phyloP scores from a whole-genome alignment of 169 alveolate species.

The Besnoitia besnoiti region DNA sequence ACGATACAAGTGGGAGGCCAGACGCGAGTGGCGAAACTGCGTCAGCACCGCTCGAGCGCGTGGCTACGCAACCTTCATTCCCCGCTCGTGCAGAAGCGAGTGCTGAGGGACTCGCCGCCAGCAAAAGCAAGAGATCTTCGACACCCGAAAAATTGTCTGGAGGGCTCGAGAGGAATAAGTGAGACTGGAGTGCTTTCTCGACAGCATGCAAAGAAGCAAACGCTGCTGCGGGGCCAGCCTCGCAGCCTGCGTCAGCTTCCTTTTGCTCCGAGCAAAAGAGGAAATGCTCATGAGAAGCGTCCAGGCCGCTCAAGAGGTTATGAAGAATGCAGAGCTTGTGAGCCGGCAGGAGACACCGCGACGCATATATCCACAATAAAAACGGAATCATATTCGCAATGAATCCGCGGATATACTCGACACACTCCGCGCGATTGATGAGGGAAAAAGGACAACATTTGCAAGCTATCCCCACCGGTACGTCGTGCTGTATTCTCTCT shows the following conservation, averaged over 20 bases:
- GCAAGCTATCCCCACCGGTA: not conserved
- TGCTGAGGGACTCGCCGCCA: conserved; percentile 13
- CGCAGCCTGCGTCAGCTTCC: not conserved
- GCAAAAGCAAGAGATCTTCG: not conserved
- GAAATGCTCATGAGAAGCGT: not conserved
- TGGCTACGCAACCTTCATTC: not conserved
- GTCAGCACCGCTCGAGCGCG: not conserved
- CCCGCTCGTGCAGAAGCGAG: not conserved
- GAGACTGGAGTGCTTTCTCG: not conserved
- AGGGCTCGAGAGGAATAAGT: not conserved
- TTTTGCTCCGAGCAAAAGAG: not conserved
- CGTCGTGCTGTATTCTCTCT: not conserved
- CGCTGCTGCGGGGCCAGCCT: not conserved
- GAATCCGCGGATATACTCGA: conserved; percentile 45
- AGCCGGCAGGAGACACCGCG: conserved; percentile 46
- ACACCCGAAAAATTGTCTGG: conserved; percentile 9
- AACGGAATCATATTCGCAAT: conserved; percentile 43
- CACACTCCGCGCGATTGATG: conserved; percentile 32
- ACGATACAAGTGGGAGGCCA: not conserved
- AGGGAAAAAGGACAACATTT: conserved; percentile 1
- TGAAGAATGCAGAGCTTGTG: conserved; percentile 43
- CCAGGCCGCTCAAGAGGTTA: conserved; percentile 22
- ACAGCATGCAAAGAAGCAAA: not conserved
- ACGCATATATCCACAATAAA: conserved; percentile 47
- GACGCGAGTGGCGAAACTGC: not conserved